Evolutionary conservation across 208 protist genomes (phyloP).

Genomic region (Crithidia sp.): DNA sequence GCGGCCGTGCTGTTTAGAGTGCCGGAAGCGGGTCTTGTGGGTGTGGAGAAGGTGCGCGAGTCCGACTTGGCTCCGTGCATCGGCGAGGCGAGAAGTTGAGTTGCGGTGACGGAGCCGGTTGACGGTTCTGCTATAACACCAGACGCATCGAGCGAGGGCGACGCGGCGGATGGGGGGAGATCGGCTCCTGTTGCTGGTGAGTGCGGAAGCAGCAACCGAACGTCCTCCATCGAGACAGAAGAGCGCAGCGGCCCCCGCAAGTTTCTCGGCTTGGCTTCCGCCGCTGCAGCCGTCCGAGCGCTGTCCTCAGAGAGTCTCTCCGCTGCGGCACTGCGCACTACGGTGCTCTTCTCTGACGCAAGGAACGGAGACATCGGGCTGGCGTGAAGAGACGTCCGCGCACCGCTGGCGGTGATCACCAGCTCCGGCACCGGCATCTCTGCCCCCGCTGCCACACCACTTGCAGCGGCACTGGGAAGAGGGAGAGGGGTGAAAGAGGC

Average conservation of each 20-base stretch:
- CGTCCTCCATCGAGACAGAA: slow-evolving; percentile 10
- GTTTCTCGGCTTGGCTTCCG: neutral
- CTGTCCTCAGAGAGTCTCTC: neutral
- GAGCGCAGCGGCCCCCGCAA: slow-evolving; percentile 3
- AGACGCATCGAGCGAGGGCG: neutral
- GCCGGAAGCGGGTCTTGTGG: neutral
- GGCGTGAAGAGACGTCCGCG: neutral
- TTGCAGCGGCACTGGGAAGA: neutral
- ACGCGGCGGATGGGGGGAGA: neutral
- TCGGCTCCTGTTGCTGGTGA: neutral
- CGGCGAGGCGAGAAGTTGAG: neutral
- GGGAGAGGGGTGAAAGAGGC: neutral
- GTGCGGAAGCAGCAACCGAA: neutral
- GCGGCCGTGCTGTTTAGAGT: neutral
- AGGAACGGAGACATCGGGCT: neutral
- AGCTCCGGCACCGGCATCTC: slow-evolving; percentile 5
- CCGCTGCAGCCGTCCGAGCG: neutral
- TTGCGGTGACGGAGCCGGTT: neutral
- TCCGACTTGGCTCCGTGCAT: neutral
- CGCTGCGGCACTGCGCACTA: neutral
- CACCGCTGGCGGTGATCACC: neutral
- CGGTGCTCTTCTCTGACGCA: neutral
- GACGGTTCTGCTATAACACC: neutral
- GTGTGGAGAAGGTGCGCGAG: neutral
- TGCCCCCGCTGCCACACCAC: neutral